Evolutionary conservation across 2,329 filamentous ascomycete species (phyloP).

Genomic region (Neofusicoccum sp.): DNA sequence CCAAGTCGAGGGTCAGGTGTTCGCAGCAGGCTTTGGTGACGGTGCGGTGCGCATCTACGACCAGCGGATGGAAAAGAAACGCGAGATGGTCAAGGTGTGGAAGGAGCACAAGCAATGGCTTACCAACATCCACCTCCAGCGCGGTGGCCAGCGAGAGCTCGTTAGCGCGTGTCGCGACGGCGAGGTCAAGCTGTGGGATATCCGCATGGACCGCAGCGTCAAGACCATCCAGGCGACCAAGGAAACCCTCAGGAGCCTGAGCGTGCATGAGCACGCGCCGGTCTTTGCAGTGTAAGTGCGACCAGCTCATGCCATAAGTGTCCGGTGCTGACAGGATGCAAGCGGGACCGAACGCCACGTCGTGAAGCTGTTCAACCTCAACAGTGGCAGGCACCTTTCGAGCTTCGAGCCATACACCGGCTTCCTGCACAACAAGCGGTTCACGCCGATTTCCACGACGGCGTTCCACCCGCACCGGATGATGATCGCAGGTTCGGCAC

Average conservation of each 20-base stretch:
- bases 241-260: constrained; percentile 79
- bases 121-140: constrained; percentile 94
- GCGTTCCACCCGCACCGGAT: constrained; percentile 95
- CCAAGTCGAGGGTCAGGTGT: constrained; percentile 95
- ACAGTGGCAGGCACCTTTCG: constrained; percentile 74
- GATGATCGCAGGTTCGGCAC: constrained; percentile 83
- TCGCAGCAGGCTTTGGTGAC: constrained; percentile 95
- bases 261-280: constrained; percentile 93
- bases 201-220: constrained; percentile 79
- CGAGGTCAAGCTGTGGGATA: constrained; percentile 94
- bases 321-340: constrained; percentile 14
- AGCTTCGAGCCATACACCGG: constrained; percentile 87
- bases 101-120: constrained; percentile 96
- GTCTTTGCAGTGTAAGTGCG: constrained; percentile 85
- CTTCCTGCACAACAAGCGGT: constrained; percentile 79
- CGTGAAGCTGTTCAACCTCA: constrained; percentile 89
- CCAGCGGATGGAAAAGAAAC: constrained; percentile 77
- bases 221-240: constrained; percentile 74
- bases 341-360: constrained; percentile 87
- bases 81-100: constrained; percentile 95
- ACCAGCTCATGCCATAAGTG: background rate
- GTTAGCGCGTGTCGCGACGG: constrained; percentile 89
- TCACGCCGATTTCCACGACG: constrained; percentile 81
- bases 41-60: constrained; percentile 94
- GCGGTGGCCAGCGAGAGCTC: constrained; percentile 88